Evolutionary conservation across 805 yeast species (phyloP).

Genomic region (Spathaspora boniae): DNA sequence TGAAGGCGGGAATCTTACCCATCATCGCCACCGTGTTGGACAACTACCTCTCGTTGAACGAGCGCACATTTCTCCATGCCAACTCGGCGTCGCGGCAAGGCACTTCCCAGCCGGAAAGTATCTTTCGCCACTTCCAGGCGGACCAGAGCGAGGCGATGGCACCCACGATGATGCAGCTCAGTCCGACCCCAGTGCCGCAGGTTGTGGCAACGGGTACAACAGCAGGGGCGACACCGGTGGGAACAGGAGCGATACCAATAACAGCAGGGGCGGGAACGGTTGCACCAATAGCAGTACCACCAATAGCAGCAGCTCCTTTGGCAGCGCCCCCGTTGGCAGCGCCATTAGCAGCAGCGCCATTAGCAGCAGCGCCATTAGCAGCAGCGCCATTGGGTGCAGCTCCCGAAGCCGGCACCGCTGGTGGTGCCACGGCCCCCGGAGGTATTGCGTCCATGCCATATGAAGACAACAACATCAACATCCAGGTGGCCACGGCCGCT

Average conservation of each 20-base stretch:
- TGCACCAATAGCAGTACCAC: neutral
- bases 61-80: slow-evolving; percentile 34
- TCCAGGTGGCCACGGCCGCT: slow-evolving; percentile 11
- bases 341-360: slow-evolving; percentile 1
- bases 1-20: slow-evolving; percentile 88
- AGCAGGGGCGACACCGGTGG: too few relatives aligned
- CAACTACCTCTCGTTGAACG: slow-evolving; percentile 59
- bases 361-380: neutral
- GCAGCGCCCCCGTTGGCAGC: too few relatives aligned
- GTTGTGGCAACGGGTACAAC: slow-evolving; percentile 4
- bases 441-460: too few relatives aligned
- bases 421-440: too few relatives aligned
- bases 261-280: neutral
- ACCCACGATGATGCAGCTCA: neutral
- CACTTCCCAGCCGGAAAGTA: slow-evolving; percentile 4
- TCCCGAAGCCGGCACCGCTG: too few relatives aligned
- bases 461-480: too few relatives aligned
- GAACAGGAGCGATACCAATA: slow-evolving; percentile 2
- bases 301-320: too few relatives aligned
- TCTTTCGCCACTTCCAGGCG: slow-evolving; percentile 6
- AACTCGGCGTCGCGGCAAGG: slow-evolving; percentile 17
- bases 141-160: too few relatives aligned
- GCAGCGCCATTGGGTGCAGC: too few relatives aligned
- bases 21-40: slow-evolving; percentile 89
- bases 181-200: slow-evolving; percentile 4